phyloP scores from a whole-genome alignment of 768 basidiomycete genomes.

The Pleurotus platypus region DNA sequence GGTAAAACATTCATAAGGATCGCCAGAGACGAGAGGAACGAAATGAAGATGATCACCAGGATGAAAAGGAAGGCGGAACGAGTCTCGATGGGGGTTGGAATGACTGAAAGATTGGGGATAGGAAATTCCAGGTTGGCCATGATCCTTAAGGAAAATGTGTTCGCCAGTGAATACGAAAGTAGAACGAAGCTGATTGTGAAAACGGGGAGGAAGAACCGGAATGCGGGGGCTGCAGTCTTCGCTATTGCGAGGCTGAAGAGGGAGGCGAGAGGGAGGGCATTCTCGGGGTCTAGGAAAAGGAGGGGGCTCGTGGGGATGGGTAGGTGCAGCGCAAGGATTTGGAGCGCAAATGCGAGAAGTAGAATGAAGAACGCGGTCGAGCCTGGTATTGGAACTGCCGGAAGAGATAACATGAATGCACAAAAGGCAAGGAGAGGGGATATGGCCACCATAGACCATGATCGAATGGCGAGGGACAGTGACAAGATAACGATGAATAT shows the following conservation, averaged over 20 bases:
- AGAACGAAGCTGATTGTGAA: conserved; percentile 39
- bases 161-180: conserved; percentile 44
- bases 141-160: conserved; percentile 21
- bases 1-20: conserved; percentile 24
- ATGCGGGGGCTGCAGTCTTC: conserved; percentile 32
- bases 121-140: conserved; percentile 1
- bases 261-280: conserved; percentile 40
- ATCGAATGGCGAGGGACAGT: conserved; percentile 28
- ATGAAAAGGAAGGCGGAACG: conserved; percentile 41
- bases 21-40: conserved; percentile 30
- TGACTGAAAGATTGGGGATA: conserved; percentile 7
- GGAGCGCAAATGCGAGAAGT: conserved; percentile 34
- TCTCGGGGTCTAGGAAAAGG: conserved; percentile 34
- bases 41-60: conserved; percentile 24
- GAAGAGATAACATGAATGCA: conserved; percentile 37
- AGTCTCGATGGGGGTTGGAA: conserved; percentile 44
- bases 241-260: conserved; percentile 36
- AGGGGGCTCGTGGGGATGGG: conserved; percentile 41
- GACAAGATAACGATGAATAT: conserved; percentile 34
- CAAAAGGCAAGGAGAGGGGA: conserved; percentile 35
- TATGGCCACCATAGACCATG: conserved; percentile 25
- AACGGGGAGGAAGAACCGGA: conserved; percentile 46
- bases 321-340: conserved; percentile 44
- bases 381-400: conserved; percentile 38
- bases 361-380: conserved; percentile 37